Evolutionary conservation across 306 rosid genomes (phyloP), one percentile per base, ranked within the genome.

Genomic region (Cucurbita argyrosperma): DNA sequence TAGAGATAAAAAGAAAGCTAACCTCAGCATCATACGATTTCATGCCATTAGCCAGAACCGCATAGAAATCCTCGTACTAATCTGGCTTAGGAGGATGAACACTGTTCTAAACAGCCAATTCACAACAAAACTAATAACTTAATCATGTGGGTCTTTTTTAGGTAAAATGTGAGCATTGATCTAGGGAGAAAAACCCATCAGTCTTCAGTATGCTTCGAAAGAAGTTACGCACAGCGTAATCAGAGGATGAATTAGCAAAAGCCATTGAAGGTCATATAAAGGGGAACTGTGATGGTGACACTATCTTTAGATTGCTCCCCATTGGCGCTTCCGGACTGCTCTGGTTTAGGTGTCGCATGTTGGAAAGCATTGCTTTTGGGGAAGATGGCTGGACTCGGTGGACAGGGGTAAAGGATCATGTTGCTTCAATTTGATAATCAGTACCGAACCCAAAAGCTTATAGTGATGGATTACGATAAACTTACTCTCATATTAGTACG

Each of bases 21-120:
- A 92, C 97, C 92, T 90, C 92, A 6, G 81, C 84, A 76, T 92
- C 96, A 58, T 89, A 91, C 39, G 86, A 47, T 64, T 88, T 74
- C 76, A 76, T 84, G 69, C 81, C 21, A 4, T 75, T 60, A 58
- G 81, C 81, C 86, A 84, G 54, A 72, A 82, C 80, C 60, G 95
- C 98, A 59, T 85, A 84, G 8, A 90, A 84, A 77, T 89, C 94
- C 78, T 91, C 92, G 45, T 89, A 94, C 97, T 97, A 89, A 71
- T 84, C 96, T 43, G 92, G 89, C 71, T 81, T 89, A 11, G 87
- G 91, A 19, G 95, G 92, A 68, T 72, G 92, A 85, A 86, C 78
- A 86, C 81, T 76, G 66, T 80, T 83, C 84, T 90, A 52, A 52
- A 79, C 15, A 82, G 74, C 81, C 97, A 87, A 74, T 60, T 63